A percentile compares a stretch with the other conserved stretches of the same genome.
phyloP scores from a whole-genome alignment of 169 alveolate genomes.

The Cryptosporidium ubiquitum region DNA sequence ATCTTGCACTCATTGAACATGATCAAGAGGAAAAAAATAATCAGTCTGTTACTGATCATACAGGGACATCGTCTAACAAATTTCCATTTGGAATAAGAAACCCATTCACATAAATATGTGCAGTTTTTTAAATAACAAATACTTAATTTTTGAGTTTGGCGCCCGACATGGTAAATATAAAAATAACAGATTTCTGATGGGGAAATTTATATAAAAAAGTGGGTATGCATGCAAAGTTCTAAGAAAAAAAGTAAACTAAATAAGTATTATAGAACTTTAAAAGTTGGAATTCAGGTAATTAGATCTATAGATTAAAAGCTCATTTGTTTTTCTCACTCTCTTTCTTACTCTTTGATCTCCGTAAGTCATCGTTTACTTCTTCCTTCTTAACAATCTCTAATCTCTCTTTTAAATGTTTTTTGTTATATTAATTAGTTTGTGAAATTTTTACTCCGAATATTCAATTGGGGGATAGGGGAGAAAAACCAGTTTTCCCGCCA shows the following conservation, averaged over 20 bases:
- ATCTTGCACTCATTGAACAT: conserved; percentile 7
- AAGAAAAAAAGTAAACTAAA: too few relatives aligned
- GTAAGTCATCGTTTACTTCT: too few relatives aligned
- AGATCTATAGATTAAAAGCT: neutral
- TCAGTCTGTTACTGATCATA: neutral
- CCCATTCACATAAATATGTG: neutral
- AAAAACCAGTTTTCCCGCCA: neutral
- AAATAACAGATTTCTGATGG: neutral
- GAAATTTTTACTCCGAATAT: too few relatives aligned
- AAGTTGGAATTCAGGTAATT: neutral
- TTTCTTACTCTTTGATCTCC: neutral
- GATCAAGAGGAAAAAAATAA: neutral
- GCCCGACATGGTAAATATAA: neutral
- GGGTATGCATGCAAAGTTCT: neutral
- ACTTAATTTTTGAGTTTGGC: neutral
- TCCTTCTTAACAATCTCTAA: neutral
- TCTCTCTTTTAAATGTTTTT: too few relatives aligned
- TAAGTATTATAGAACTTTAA: too few relatives aligned
- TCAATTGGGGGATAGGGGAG: neutral
- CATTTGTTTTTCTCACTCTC: too few relatives aligned
- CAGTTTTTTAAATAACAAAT: neutral
- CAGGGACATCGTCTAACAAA: neutral
- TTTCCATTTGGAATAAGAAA: neutral
- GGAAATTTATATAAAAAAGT: too few relatives aligned
- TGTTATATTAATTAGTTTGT: too few relatives aligned